phyloP scores from a whole-genome alignment of 192 early-diverging fungal species.

The Rhizophagus prolifer region DNA sequence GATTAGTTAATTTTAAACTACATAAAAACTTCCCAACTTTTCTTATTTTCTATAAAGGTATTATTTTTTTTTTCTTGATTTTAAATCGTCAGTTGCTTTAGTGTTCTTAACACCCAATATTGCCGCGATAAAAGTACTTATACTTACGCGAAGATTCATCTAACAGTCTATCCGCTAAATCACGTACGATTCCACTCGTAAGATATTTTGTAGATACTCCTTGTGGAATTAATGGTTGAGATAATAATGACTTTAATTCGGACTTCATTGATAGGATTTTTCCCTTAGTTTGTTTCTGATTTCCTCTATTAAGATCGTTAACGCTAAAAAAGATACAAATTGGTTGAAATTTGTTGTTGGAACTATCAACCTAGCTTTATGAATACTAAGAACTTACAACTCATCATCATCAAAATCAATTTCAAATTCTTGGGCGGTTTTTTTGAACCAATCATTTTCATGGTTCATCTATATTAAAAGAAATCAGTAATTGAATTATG shows the following conservation, averaged over 20 bases:
- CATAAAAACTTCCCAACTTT: not conserved
- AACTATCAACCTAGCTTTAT: slow-evolving; percentile 27
- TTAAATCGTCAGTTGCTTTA: slow-evolving; percentile 11
- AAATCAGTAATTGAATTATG: not conserved
- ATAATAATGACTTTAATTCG: slow-evolving; percentile 47
- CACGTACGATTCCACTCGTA: slow-evolving; percentile 60
- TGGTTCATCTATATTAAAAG: slow-evolving; percentile 33
- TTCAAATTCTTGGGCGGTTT: slow-evolving; percentile 77
- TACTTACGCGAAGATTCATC: slow-evolving; percentile 20
- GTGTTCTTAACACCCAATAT: slow-evolving; percentile 2
- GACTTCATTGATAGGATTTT: slow-evolving; percentile 46
- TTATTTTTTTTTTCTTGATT: not conserved
- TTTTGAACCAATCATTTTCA: slow-evolving; percentile 75
- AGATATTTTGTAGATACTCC: slow-evolving; percentile 62
- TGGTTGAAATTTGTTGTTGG: slow-evolving; percentile 34
- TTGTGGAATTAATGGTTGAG: slow-evolving; percentile 47
- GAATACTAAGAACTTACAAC: not conserved
- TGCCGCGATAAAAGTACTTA: no score
- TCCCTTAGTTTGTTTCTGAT: slow-evolving; percentile 41
- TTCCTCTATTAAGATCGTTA: slow-evolving; percentile 36
- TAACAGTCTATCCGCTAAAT: slow-evolving; percentile 60
- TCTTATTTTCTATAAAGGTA: not conserved
- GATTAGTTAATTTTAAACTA: no score
- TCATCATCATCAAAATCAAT: slow-evolving; percentile 75
- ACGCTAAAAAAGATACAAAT: slow-evolving; percentile 29